Evolutionary conservation across 306 rosid genomes (phyloP).

Genomic region (Rosa rugosa): DNA sequence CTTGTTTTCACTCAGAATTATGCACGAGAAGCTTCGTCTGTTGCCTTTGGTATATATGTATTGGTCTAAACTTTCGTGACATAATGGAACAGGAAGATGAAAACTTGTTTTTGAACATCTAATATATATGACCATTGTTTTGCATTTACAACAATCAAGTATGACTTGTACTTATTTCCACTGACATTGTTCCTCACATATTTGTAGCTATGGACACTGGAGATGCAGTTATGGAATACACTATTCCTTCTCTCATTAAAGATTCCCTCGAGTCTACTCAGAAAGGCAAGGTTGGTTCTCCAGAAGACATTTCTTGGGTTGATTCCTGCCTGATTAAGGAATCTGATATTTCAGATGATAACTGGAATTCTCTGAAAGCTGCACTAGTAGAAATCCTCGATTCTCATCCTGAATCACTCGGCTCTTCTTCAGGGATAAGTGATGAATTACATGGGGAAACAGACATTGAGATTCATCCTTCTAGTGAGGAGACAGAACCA

Average conservation of each 20-base stretch:
- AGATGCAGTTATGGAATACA: constrained; percentile 17
- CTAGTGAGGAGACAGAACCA: constrained; percentile 16
- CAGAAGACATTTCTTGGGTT: constrained; percentile 70
- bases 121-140: neutral
- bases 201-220: constrained; percentile 41
- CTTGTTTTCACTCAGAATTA: neutral
- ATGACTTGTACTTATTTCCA: neutral
- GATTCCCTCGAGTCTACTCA: constrained; percentile 9
- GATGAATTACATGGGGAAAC: constrained; percentile 16
- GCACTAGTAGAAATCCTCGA: constrained; percentile 58
- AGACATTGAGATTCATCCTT: constrained; percentile 28
- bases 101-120: neutral
- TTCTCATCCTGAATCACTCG: constrained; percentile 34
- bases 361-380: constrained; percentile 53
- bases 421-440: constrained; percentile 12
- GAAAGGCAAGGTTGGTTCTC: constrained; percentile 34
- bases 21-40: neutral
- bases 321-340: constrained; percentile 61
- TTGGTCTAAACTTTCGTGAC: neutral
- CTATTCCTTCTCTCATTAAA: constrained; percentile 12
- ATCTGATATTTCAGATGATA: constrained; percentile 29
- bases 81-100: neutral
- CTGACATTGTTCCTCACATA: constrained; percentile 9
- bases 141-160: neutral
- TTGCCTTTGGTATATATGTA: neutral